Evolutionary conservation across 2,329 filamentous ascomycete genomes (phyloP), one percentile per base, ranked within the genome.

Genomic region (Monosporascus cannonballus): DNA sequence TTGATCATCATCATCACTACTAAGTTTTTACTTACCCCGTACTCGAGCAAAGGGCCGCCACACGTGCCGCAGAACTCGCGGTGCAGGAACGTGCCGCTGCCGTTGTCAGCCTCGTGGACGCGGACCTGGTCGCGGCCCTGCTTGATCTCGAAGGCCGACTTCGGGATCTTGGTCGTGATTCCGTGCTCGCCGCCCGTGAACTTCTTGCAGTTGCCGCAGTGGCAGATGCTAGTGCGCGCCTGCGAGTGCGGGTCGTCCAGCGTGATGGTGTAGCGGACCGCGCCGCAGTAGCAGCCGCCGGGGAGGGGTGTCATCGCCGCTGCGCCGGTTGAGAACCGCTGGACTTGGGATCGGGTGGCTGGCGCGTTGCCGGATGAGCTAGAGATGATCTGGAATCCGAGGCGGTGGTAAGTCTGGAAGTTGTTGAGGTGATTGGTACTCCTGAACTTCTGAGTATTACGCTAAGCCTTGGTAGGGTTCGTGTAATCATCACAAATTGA

Each of bases 171-270:
- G 3, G 74, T 72, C 1, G 78, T 80, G 17, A 81, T 66, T 15
- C 78, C 77, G 60, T 76, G 79, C 48, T 75, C 73, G 27, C 72
- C 69, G 7, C 77, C 76, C 48, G 77, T 78, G 36, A 76, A 77
- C 69, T 76, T 77, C 70, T 77, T 80, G 67, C 78, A 81, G 59
- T 74, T 78, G 18, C 62, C 56, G 59, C 78, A 81, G 61, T 81
- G 77, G 56, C 78, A 81, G 17, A 81, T 59, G 9, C 71, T 76
- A 1, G 77, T 79, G 22, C 76, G 67, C 2, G 77, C 77, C 24
- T 80, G 70, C 6, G 57, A 45, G 7, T 74, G 71, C 5, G 70
- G 67, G 7, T 73, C 72, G 3, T 62, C 56, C 1, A 81, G 68
- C 0, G 66, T 63, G 47, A 81, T 66, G 17, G 69, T 65, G 54